phyloP scores from a whole-genome alignment of 2,329 filamentous ascomycete species.

The Paecilomyces niveus region DNA sequence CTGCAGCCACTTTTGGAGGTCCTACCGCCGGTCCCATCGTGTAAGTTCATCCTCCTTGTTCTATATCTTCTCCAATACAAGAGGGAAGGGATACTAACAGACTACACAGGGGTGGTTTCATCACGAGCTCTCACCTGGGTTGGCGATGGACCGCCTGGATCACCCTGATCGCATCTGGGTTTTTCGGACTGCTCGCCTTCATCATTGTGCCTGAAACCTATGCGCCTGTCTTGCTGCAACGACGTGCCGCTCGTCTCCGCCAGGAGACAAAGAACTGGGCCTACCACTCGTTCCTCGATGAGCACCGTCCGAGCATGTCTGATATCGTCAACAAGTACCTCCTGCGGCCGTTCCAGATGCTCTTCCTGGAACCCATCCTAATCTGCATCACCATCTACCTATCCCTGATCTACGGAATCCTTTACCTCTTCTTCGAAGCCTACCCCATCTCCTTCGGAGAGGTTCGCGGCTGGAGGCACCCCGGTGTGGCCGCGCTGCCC shows the following conservation, averaged over 20 bases:
- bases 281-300: constrained; percentile 37
- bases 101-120: constrained; percentile 36
- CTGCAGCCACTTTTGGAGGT: constrained; percentile 42
- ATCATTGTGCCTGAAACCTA: constrained; percentile 47
- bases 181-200: constrained; percentile 38
- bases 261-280: constrained; percentile 42
- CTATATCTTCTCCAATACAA: background rate
- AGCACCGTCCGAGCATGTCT: constrained; percentile 24
- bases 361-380: constrained; percentile 41
- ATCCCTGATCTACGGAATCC: constrained; percentile 25
- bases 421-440: constrained; percentile 25
- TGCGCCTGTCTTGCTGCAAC: constrained; percentile 40
- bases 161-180: constrained; percentile 42
- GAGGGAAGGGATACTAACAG: background rate
- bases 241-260: constrained; percentile 42
- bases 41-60: constrained; percentile 9
- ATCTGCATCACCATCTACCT: constrained; percentile 37
- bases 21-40: constrained; percentile 44
- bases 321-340: constrained; percentile 35
- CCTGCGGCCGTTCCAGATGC: constrained; percentile 34
- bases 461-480: constrained; percentile 33
- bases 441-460: constrained; percentile 33
- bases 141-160: constrained; percentile 56
- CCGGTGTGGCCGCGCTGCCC: constrained; percentile 38
- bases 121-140: constrained; percentile 43